A percentile compares a stretch with the other conserved stretches of the same genome.
Conservation (phyloP, 305 asterid genomes). For the Fraxinus floribunda region DNA sequence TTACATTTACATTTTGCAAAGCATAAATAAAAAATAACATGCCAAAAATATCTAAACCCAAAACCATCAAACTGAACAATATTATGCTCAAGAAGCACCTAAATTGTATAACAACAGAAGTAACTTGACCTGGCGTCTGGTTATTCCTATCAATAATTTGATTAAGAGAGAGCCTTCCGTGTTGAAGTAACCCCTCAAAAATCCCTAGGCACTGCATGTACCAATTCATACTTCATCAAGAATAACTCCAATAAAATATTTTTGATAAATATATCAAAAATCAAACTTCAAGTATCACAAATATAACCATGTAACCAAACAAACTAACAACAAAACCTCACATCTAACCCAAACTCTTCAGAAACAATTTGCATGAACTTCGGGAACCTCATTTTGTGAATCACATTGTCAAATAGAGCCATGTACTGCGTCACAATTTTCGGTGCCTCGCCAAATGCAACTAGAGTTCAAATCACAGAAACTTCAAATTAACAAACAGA, state of each 20-base stretch:
- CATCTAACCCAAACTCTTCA: conserved; percentile 68
- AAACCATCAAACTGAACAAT: background rate
- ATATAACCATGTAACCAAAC: conserved; percentile 6
- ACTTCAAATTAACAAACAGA: background rate
- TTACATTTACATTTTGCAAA: background rate
- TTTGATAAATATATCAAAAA: background rate
- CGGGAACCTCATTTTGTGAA: conserved; percentile 69
- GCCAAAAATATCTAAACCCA: background rate
- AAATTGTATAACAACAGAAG: conserved; percentile 16
- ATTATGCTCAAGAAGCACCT: background rate
- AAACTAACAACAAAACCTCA: conserved; percentile 30
- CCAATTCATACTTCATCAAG: conserved; percentile 4
- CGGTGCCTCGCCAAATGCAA: conserved; percentile 55
- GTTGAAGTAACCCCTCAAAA: conserved; percentile 73
- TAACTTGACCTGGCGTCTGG: conserved; percentile 36
- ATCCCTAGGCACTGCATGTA: conserved; percentile 55
- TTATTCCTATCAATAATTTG: conserved; percentile 61
- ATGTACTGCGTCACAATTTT: conserved; percentile 52
- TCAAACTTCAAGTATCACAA: conserved; percentile 15
- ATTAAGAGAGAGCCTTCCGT: conserved; percentile 75
- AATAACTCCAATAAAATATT: background rate
- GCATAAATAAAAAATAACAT: background rate
- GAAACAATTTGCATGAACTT: conserved; percentile 70
- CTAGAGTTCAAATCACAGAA: conserved; percentile 27
- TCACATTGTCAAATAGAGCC: conserved; percentile 63